phyloP scores from a whole-genome alignment of 1,284 basidiomycete genomes.

The Pseudozyma pruni region DNA sequence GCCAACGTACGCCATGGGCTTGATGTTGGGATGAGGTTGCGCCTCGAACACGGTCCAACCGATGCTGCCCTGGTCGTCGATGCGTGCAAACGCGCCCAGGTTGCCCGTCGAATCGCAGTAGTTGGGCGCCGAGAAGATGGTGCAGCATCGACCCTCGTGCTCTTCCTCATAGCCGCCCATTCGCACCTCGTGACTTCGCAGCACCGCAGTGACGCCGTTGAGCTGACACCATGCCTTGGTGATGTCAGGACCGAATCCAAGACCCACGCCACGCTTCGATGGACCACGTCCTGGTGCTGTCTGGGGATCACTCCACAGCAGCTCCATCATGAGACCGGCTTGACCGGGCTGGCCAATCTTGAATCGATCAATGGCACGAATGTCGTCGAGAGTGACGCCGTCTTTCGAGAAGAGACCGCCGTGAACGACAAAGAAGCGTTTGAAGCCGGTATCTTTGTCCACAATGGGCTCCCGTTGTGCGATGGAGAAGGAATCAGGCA shows the following conservation, averaged over 20 bases:
- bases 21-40: slow-evolving; percentile 85
- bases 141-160: slow-evolving; percentile 87
- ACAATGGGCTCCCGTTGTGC: slow-evolving; percentile 73
- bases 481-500: slow-evolving; percentile 50
- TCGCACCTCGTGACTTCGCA: slow-evolving; percentile 96
- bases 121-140: slow-evolving; percentile 72
- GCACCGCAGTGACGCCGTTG: slow-evolving; percentile 86
- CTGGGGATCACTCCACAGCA: slow-evolving; percentile 84
- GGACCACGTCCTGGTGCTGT: slow-evolving; percentile 89
- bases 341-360: slow-evolving; percentile 87
- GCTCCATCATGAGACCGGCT: slow-evolving; percentile 89
- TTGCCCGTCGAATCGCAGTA: slow-evolving; percentile 69
- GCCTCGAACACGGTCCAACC: slow-evolving; percentile 84
- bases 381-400: slow-evolving; percentile 89
- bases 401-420: slow-evolving; percentile 92
- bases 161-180: slow-evolving; percentile 87
- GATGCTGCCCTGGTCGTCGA: slow-evolving; percentile 80
- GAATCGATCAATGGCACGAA: slow-evolving; percentile 85
- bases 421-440: slow-evolving; percentile 95
- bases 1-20: slow-evolving; percentile 84
- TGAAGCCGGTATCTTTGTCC: slow-evolving; percentile 77
- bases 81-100: slow-evolving; percentile 71
- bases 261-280: slow-evolving; percentile 94
- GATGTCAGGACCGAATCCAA: slow-evolving; percentile 84
- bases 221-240: slow-evolving; percentile 80